Evolutionary conservation across 2,329 filamentous ascomycete genomes (phyloP), one percentile per base, ranked within the genome.

Genomic region (Ophiocordyceps sinensis): DNA sequence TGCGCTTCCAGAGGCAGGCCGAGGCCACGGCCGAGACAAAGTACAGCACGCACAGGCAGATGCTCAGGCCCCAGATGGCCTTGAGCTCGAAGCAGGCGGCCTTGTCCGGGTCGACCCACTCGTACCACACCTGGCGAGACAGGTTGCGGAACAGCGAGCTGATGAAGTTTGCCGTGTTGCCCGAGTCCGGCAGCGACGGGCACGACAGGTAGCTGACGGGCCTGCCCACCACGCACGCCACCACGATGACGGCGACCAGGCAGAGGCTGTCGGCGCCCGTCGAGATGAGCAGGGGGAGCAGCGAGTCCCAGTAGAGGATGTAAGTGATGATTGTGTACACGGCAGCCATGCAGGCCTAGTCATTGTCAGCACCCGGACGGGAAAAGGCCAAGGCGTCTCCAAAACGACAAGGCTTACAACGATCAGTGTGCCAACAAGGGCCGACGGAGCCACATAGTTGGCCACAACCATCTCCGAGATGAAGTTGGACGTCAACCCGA

Each of bases 401-500:
- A 39, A 15, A 14, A 1, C 1, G 15, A n/a, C 14, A 26, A 5
- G 9, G 74, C 84, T 55, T 73, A 94, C 87, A 49, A 94, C 76
- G 45, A 76, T 76, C 47, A 94, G 70, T 3, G 85, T 86, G 28
- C 79, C 85, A 28, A 94, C 74, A 19, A 95, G 68, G 37, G 87
- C 77, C 40, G 75, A 67, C 0, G 86, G 84, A 0, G 82, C 77
- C 28, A 73, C 68, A 42, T 79, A 73, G 47, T 79, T 71, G 19
- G 69, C 73, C 36, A 68, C 65, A 36, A 85, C 75, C 57, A 93
- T 86, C 51, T 84, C 72, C 21, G 78, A 71, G 53, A 94, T 79
- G 61, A 94, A 93, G 61, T 88, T 86, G 53, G 82, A 76, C 1
- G 78, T 78, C 58, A 94, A 75, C 37, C 86, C 85, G 48, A 94